These are phyloP conservation scores for Simmondsia chinensis DNA, from an alignment of 148 eudicot species.

Conservation along the genomic window DNA sequence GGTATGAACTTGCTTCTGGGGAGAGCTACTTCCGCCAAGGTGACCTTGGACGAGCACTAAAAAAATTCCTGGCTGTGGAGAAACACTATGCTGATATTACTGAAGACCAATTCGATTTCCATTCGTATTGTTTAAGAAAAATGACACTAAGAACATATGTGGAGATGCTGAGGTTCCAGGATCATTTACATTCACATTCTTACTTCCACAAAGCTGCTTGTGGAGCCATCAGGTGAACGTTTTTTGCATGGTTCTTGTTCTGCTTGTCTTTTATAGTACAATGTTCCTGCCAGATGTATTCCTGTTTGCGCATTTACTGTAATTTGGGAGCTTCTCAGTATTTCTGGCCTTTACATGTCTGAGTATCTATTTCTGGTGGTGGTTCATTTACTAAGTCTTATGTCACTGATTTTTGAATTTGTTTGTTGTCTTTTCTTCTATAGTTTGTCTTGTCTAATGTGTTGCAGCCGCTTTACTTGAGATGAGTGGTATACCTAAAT, in stretches of 20 bases:
- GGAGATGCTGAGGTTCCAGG: slow-evolving; percentile 93
- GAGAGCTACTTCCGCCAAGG: slow-evolving; percentile 97
- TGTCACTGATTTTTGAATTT: background rate
- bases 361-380: too few species aligned
- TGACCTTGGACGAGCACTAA: slow-evolving; percentile 88
- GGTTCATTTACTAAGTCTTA: background rate
- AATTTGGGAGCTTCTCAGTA: too few species aligned
- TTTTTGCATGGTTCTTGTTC: background rate
- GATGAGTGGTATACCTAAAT: too few species aligned
- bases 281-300: too few species aligned
- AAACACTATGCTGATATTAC: slow-evolving; percentile 97
- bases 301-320: too few species aligned
- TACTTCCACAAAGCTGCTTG: slow-evolving; percentile 93
- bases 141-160: slow-evolving; percentile 94
- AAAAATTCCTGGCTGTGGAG: slow-evolving; percentile 91
- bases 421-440: background rate
- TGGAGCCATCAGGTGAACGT: slow-evolving; percentile 77
- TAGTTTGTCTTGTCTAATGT: background rate
- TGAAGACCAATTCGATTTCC: slow-evolving; percentile 98
- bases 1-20: slow-evolving; percentile 99
- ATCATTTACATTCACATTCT: slow-evolving; percentile 84
- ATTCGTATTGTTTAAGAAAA: slow-evolving; percentile 94
- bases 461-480: background rate
- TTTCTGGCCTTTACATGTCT: background rate
- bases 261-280: too few species aligned